Evolutionary conservation across 768 basidiomycete species (phyloP), one percentile per base, ranked within the genome.

Genomic region (Flagelloscypha sp.): DNA sequence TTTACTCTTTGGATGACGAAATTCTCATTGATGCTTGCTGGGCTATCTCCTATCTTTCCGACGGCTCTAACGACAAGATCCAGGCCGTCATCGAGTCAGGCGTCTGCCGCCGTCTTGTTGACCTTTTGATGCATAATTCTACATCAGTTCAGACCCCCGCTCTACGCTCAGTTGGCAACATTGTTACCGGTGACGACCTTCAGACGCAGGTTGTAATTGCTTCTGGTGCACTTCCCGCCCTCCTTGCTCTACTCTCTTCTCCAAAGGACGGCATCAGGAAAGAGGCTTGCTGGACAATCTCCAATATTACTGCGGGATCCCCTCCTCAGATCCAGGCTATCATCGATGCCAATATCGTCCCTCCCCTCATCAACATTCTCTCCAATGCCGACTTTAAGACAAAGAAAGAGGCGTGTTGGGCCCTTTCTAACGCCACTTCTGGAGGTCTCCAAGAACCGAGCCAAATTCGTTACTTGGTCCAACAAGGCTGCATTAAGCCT

Each of bases 281-380:
- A 68, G 94, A 99, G 61, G 94, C 95, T 17, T 99, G 95, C 65
- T 99, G 95, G 95, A 99, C 95, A 12, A 98, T 99, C 53, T 95
- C 90, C 30, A 99, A 99, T 62, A 74, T 99, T 55, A 99, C 95
- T 30, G 95, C 95, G 24, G 95, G 95, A 30, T 89, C 86, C 30
- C 89, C 95, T 16, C 82, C 83, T 48, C 95, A 99, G 63, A 99
- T 99, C 49, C 94, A 98, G 60, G 70, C 88, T 35, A 84, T 98
- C 51, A 90, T 99, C 46, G 95, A 99, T 49, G 95, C 95, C 55
- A 92, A 97, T 53, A 92, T 99, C 52, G 80, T 98, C 40, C 94
- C 94, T 33, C 94, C 94, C 42, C 79, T 99, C 44, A 93, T 99
- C 70, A 95, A 97, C 66, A 97, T 98, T 50, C 81, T 99, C 37